Base-by-base conservation (phyloP, 495 filamentous ascomycete genomes). In the Echria macrotheca region DNA sequence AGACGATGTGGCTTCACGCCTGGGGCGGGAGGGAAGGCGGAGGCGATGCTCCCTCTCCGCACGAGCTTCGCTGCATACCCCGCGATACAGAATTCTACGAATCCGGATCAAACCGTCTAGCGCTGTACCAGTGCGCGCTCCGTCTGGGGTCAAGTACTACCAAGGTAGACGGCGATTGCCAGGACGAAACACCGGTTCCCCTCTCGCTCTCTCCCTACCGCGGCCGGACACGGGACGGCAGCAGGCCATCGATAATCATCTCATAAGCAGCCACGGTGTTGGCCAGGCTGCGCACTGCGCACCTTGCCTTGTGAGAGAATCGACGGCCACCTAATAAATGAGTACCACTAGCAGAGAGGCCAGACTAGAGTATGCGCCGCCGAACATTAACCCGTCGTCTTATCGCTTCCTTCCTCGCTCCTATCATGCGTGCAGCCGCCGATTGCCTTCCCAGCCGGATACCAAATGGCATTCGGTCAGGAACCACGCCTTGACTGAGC, bases 201-300 rank as follows among this genome's bases (percentile, higher is more conserved):
- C 33, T 24, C 46, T 29, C 46, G n/a, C 21, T 17, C 21, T 37
- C 5, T 17, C 25, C 35, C 4, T 19, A 21, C 38, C 15, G 38
- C 47, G 53, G 36, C 37, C 50, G 32, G 49, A 52, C 55, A 54
- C 56, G 61, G 61, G 56, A 59, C 61, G 47, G 60, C 40, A 59
- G 47, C 35, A 41, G 23, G 28, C 50, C 47, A 47, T 53, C 54
- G n/a, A 59, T 65, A 62, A 62, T 57, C 59, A 60, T 65, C 54
- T 50, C 56, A 56, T 62, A 59, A 60, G 61, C 61, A 59, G 37
- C 49, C 37, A 44, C 26, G 29, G 44, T 42, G 40, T 19, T 26
- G 25, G 29, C 18, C 11, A 12, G 26, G 12, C 28, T 31, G 38
- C 22, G 32, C 23, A 37, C 28, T 18, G 17, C 44, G 36, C 26